phyloP scores from a whole-genome alignment of 2,329 filamentous ascomycete species.

The Metarhizium humberi region DNA sequence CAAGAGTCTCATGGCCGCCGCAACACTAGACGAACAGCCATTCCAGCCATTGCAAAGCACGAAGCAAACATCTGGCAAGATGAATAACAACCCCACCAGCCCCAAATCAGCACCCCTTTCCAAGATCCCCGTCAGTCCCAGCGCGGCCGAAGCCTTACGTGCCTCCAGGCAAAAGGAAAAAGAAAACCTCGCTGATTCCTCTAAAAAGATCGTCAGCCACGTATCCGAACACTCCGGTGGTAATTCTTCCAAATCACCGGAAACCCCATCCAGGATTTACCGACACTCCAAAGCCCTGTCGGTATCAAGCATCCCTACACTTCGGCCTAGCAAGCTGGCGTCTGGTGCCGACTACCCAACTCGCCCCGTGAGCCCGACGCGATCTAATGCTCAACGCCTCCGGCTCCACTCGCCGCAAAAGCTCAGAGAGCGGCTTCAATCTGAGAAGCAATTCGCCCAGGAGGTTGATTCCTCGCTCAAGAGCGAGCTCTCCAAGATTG shows the following conservation, averaged over 20 bases:
- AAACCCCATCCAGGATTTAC: conserved; percentile 18
- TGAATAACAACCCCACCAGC: conserved; percentile 34
- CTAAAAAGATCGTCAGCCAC: not conserved
- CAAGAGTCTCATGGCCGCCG: conserved; percentile 55
- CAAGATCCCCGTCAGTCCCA: conserved; percentile 43
- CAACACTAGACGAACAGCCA: conserved; percentile 34
- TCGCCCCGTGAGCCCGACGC: conserved; percentile 18
- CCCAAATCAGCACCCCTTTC: conserved; percentile 35
- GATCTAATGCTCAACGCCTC: conserved; percentile 38
- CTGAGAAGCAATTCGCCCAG: conserved; percentile 66
- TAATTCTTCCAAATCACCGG: conserved; percentile 8
- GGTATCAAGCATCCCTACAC: conserved; percentile 43
- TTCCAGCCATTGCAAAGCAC: conserved; percentile 42
- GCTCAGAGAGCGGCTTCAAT: conserved; percentile 74
- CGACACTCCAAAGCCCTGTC: conserved; percentile 42
- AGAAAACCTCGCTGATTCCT: conserved; percentile 25
- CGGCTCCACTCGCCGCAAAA: conserved; percentile 65
- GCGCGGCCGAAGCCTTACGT: conserved; percentile 26
- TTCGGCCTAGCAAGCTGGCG: conserved; percentile 29
- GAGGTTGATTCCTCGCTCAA: conserved; percentile 61
- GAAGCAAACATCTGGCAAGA: conserved; percentile 46
- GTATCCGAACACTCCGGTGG: not conserved
- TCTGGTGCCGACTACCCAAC: conserved; percentile 15
- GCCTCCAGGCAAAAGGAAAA: conserved; percentile 37
- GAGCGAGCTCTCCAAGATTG: conserved; percentile 70